These are phyloP conservation scores for Neurospora hispaniola DNA, from an alignment of 495 filamentous ascomycete species.

Conservation along the genomic window DNA sequence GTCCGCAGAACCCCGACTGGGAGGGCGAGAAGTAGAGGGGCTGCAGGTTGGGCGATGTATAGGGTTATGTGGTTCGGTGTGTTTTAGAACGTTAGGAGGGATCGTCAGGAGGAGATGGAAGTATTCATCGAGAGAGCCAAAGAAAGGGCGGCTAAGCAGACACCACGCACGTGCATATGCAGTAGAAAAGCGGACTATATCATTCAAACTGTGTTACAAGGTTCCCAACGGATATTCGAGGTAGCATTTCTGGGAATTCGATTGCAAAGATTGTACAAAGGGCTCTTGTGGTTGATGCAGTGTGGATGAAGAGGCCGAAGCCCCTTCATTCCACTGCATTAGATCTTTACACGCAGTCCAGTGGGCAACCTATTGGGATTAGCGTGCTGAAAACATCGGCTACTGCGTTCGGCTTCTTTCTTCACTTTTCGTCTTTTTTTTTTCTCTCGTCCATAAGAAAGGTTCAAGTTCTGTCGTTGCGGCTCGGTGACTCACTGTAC, in stretches of 20 bases:
- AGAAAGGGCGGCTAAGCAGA: not conserved
- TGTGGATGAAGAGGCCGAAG: not conserved
- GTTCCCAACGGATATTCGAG: not conserved
- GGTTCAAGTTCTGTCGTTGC: not conserved
- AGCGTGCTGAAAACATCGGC: not conserved
- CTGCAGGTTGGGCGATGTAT: not conserved
- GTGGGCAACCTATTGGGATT: not conserved
- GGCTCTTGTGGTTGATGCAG: not conserved
- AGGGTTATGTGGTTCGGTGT: not conserved
- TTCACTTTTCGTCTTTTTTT: not conserved
- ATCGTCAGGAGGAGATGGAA: not conserved
- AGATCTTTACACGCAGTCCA: not conserved
- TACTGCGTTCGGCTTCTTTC: not conserved
- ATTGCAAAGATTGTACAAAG: not conserved
- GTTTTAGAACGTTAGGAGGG: not conserved
- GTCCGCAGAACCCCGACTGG: constrained; percentile 37
- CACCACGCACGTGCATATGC: not conserved
- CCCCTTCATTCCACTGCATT: not conserved
- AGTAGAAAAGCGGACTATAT: not conserved
- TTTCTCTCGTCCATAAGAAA: not conserved
- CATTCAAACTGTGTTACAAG: not conserved
- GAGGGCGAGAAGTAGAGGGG: constrained; percentile 30
- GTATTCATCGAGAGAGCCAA: not conserved
- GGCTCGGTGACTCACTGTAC: not conserved
- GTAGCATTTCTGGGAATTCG: not conserved